These are phyloP conservation scores for Microbotryum lychnidis-dioicae DNA, from an alignment of 1,284 basidiomycete genomes.

Conservation along the genomic window DNA sequence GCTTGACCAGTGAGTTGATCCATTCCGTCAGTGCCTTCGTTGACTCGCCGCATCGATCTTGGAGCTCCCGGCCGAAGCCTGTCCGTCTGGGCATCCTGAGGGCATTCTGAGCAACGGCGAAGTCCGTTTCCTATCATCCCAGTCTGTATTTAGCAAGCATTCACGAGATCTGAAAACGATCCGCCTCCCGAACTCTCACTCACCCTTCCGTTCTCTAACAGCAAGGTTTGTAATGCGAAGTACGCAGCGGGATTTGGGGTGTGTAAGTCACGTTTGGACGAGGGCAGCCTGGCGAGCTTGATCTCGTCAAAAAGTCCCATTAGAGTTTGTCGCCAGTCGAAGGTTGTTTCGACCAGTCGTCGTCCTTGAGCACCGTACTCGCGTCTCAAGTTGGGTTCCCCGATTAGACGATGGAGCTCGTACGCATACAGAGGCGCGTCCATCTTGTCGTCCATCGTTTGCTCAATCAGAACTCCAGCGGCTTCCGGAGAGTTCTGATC, in stretches of 20 bases:
- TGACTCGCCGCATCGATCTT: constrained; percentile 21
- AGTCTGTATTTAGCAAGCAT: too few species aligned
- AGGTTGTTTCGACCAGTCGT: constrained; percentile 9
- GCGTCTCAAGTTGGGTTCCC: not conserved
- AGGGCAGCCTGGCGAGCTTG: constrained; percentile 5
- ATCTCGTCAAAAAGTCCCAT: constrained; percentile 15
- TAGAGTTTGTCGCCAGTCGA: constrained; percentile 15
- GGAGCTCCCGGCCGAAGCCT: constrained; percentile 16
- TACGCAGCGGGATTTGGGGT: constrained; percentile 22
- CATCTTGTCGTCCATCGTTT: constrained; percentile 7
- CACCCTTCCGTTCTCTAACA: constrained; percentile 7
- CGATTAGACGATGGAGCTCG: constrained; percentile 12
- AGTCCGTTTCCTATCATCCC: constrained; percentile 14
- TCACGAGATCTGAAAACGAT: too few species aligned
- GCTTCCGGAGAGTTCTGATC: not conserved
- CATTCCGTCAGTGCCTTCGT: constrained; percentile 13
- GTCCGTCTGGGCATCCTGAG: constrained; percentile 13
- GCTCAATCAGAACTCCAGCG: constrained; percentile 17
- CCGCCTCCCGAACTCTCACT: not conserved
- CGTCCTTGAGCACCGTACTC: constrained; percentile 8
- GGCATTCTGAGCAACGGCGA: constrained; percentile 11
- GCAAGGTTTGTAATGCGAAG: constrained; percentile 17
- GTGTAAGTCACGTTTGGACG: constrained; percentile 1
- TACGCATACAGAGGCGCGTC: constrained; percentile 17
- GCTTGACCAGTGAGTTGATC: constrained; percentile 20